A percentile compares a stretch with the other conserved stretches of the same genome.
These are phyloP conservation scores for Fusarium citri DNA, from an alignment of 2,329 filamentous ascomycete species.

Conservation along the genomic window DNA sequence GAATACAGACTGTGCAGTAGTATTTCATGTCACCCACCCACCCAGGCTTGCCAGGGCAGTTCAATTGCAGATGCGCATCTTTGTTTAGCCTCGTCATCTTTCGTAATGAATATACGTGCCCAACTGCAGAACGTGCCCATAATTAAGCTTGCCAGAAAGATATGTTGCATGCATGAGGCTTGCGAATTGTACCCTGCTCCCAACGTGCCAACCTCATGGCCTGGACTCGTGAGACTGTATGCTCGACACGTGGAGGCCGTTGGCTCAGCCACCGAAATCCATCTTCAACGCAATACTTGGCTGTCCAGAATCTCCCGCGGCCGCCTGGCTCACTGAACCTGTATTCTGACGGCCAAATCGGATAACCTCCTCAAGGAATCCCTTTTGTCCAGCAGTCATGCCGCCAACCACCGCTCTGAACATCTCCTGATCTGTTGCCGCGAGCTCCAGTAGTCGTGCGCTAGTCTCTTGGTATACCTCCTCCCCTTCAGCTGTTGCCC, in stretches of 20 bases:
- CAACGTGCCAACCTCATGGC: conserved; percentile 5
- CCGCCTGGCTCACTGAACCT: conserved; percentile 55
- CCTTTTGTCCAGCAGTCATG: conserved; percentile 77
- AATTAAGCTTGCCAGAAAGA: conserved; percentile 18
- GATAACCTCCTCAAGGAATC: conserved; percentile 85
- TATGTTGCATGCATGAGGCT: conserved; percentile 15
- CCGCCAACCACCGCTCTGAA: conserved; percentile 81
- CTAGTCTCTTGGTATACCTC: conserved; percentile 79
- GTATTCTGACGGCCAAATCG: conserved; percentile 68
- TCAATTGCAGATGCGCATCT: not conserved
- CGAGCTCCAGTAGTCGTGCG: conserved; percentile 81
- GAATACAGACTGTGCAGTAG: not conserved
- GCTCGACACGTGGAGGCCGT: conserved; percentile 9
- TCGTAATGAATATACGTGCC: conserved; percentile 13
- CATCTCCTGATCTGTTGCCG: conserved; percentile 75
- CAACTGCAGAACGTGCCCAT: not conserved
- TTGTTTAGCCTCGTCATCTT: conserved; percentile 5
- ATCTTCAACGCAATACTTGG: conserved; percentile 95
- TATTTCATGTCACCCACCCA: conserved; percentile 6
- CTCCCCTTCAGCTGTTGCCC: conserved; percentile 74
- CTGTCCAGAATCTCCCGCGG: conserved; percentile 61
- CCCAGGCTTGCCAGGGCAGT: not conserved
- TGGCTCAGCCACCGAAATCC: conserved; percentile 75
- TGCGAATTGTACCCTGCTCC: conserved; percentile 10
- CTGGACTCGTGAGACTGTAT: not conserved